Conservation (phyloP, 225 moss, liverwort and hornwort species). For the Straminergon stramineum region DNA sequence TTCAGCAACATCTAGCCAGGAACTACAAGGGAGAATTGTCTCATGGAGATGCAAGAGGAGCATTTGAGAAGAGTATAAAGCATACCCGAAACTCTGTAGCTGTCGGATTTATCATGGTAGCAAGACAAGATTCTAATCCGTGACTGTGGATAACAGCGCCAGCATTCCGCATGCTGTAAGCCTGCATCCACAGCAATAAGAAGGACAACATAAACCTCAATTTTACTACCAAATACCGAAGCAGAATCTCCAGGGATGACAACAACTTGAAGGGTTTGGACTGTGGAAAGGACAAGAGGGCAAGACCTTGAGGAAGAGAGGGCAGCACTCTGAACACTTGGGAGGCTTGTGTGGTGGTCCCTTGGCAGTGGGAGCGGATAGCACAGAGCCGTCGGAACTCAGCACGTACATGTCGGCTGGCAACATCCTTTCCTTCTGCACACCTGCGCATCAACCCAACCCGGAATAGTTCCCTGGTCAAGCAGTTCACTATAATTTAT, state of each 20-base stretch:
- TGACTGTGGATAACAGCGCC: slow-evolving; percentile 99
- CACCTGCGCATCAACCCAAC: slow-evolving; percentile 42
- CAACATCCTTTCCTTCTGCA: slow-evolving; percentile 95
- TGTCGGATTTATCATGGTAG: slow-evolving; percentile 88
- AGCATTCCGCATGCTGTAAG: slow-evolving; percentile 80
- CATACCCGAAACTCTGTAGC: slow-evolving; percentile 82
- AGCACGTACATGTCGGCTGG: slow-evolving; percentile 90
- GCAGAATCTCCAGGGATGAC: not conserved
- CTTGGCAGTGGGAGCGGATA: slow-evolving; percentile 60
- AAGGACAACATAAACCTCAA: not conserved
- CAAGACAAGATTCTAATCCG: slow-evolving; percentile 88
- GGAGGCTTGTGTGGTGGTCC: slow-evolving; percentile 81
- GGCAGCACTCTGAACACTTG: slow-evolving; percentile 94
- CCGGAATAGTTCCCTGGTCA: not conserved
- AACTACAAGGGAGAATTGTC: not conserved
- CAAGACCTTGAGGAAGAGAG: slow-evolving; percentile 89
- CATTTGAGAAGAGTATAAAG: not conserved
- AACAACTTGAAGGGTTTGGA: not conserved
- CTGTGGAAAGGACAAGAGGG: not conserved
- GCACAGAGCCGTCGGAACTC: slow-evolving; percentile 53
- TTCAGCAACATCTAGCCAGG: not conserved
- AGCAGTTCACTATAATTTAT: not conserved
- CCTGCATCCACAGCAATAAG: slow-evolving; percentile 26
- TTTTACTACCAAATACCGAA: not conserved
- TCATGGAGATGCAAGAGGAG: not conserved